Evolutionary conservation across 495 filamentous ascomycete species (phyloP).

Genomic region (Letharia lupina): DNA sequence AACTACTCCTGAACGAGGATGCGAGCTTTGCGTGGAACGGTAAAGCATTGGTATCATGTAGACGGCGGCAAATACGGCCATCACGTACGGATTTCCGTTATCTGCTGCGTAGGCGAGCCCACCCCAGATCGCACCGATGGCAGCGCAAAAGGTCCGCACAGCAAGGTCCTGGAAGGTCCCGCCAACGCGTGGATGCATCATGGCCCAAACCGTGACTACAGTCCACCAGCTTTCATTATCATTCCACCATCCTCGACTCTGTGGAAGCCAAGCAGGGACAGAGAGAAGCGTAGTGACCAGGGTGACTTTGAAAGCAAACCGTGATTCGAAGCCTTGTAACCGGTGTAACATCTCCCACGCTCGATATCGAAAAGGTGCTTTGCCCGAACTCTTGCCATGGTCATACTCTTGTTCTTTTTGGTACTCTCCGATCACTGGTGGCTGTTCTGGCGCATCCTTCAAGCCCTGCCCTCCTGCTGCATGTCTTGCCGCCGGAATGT

Average conservation of each 20-base stretch:
- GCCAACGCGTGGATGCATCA: constrained; percentile 51
- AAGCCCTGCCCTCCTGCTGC: constrained; percentile 21
- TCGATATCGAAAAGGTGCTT: constrained; percentile 33
- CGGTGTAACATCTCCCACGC: constrained; percentile 44
- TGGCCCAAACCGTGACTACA: constrained; percentile 49
- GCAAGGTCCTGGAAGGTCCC: constrained; percentile 49
- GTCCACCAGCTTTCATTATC: constrained; percentile 48
- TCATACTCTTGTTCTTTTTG: constrained; percentile 20
- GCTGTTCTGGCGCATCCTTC: constrained; percentile 19
- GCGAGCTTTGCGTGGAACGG: constrained; percentile 46
- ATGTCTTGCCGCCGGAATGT: constrained; percentile 28
- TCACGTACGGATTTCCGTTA: constrained; percentile 44
- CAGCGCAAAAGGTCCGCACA: constrained; percentile 37
- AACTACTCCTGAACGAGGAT: constrained; percentile 46
- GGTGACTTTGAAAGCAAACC: constrained; percentile 50
- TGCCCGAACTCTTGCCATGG: constrained; percentile 20
- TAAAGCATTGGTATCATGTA: constrained; percentile 52
- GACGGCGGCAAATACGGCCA: constrained; percentile 47
- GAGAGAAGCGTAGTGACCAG: constrained; percentile 42
- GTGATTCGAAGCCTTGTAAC: constrained; percentile 49
- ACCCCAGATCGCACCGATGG: constrained; percentile 46
- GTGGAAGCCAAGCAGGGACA: constrained; percentile 43
- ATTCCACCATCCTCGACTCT: constrained; percentile 44
- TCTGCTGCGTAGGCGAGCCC: constrained; percentile 43
- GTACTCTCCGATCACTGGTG: constrained; percentile 21